Base-by-base conservation (phyloP, 2,329 filamentous ascomycete genomes). In the Apiospora malaysiana region DNA sequence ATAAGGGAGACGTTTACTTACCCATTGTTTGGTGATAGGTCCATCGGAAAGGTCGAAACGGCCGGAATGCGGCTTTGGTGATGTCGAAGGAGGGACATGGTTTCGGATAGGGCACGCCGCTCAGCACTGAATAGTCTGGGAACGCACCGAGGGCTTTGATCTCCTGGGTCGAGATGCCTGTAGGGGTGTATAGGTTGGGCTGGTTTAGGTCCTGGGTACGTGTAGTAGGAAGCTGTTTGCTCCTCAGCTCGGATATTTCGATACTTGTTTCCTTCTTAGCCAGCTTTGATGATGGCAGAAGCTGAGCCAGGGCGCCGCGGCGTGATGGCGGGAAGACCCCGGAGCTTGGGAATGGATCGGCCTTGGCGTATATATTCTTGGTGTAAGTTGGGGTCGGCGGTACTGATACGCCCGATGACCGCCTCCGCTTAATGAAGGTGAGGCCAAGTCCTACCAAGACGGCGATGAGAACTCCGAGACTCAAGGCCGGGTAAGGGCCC, bases 11-110 rank as follows among this genome's bases (percentile, higher is more conserved):
- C 4, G 27, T 9, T 6, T n/a, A 10, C 65, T 76, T 87, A 95
- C 93, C 93, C 94, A 97, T 97, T 0, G 94, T 97, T 78, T 97
- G 94, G 78, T 96, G 93, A 78, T 97, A 97, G 0, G 87, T 84
- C 94, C 94, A 97, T 76, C 94, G 82, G 59, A 97, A 92, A 0
- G 94, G 94, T 51, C 94, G 86, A 78, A 95, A 97, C 0, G 94
- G 94, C 71, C 94, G 86, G 1, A 94, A 88, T 12, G 86, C 76
- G 0, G 94, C 93, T 73, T 85, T 92, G 18, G 86, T 82, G 70
- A 94, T 90, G 73, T 93, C 84, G 77, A 96, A 96, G 5, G 88
- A 84, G 0, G 79, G 76, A 70, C 92, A 91, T 0, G 92, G 85
- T 10, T 83, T 74, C 0, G 94, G 94, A 66, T 92, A 81, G 1